These are phyloP conservation scores for Bruguiera parviflora DNA, from an alignment of 345 rosid genomes.

Conservation along the genomic window DNA sequence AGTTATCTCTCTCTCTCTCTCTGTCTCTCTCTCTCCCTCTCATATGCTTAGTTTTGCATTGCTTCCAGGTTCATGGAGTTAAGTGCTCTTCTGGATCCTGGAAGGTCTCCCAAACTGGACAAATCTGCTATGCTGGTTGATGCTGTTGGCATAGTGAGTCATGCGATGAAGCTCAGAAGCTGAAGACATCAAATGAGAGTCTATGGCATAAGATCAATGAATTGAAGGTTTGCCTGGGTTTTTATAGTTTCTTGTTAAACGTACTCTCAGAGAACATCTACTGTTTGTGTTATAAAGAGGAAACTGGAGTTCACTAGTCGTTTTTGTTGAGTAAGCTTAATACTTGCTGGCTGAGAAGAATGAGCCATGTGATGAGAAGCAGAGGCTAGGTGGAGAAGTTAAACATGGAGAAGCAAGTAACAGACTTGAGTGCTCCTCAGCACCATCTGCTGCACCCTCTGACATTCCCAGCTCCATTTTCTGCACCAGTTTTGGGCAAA, in stretches of 20 bases:
- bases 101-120: conserved; percentile 33
- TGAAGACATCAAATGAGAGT: conserved; percentile 26
- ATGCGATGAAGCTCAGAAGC: conserved; percentile 24
- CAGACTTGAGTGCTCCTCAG: conserved; percentile 6
- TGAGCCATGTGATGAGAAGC: conserved; percentile 31
- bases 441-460: conserved; percentile 13
- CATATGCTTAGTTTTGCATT: not conserved
- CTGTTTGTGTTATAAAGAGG: not conserved
- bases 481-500: conserved; percentile 22
- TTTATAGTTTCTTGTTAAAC: not conserved
- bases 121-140: conserved; percentile 32
- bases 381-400: conserved; percentile 29
- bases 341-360: conserved; percentile 26
- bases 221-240: conserved; percentile 26
- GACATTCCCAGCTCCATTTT: conserved; percentile 14
- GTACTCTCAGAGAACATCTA: not conserved
- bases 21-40: not conserved
- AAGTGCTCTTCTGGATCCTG: conserved; percentile 33
- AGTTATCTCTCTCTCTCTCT: not conserved
- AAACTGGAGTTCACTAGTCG: not conserved
- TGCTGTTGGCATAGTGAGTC: conserved; percentile 33
- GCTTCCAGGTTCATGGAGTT: conserved; percentile 35
- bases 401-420: conserved; percentile 19
- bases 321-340: not conserved
- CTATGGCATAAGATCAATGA: conserved; percentile 32